Evolutionary conservation across 768 basidiomycete species (phyloP).

Genomic region (Vararia minispora): DNA sequence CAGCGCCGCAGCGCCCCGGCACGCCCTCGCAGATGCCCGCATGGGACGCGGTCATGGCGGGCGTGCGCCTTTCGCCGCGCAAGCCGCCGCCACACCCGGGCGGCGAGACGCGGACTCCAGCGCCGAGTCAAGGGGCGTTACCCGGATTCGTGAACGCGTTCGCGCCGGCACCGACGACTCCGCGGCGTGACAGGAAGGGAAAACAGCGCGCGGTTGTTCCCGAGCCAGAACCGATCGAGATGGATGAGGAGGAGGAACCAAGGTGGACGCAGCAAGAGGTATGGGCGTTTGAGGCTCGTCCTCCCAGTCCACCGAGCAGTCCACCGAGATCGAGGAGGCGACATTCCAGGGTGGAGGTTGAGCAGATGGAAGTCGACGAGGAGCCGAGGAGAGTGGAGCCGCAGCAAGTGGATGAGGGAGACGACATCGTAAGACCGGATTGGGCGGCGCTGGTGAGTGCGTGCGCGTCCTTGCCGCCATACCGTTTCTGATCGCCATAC

Average conservation of each 20-base stretch:
- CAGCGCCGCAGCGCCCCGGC: conserved; percentile 1
- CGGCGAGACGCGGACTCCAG: not conserved
- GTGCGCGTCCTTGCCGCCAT: not conserved
- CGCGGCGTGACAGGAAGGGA: conserved; percentile 2
- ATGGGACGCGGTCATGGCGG: not conserved
- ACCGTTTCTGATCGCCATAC: not conserved
- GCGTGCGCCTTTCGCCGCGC: not conserved
- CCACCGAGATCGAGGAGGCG: too few species aligned
- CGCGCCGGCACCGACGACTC: not conserved
- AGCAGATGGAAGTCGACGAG: too few species aligned
- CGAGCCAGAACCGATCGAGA: conserved; percentile 5
- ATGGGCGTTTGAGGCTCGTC: too few species aligned
- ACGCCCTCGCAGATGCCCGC: conserved; percentile 2
- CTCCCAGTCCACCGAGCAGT: too few species aligned
- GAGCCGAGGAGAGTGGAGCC: too few species aligned
- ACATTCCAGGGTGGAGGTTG: too few species aligned
- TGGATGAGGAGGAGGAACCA: not conserved
- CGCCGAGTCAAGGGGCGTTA: conserved; percentile 1
- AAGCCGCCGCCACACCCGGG: conserved; percentile 1
- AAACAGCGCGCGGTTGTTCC: not conserved
- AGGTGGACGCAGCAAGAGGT: too few species aligned
- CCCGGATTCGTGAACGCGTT: conserved; percentile 14
- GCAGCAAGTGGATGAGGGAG: not conserved
- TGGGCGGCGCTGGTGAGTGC: conserved; percentile 11
- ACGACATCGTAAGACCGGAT: conserved; percentile 2